Conservation (phyloP, 768 basidiomycete species). For the Phallus indusiatus region DNA sequence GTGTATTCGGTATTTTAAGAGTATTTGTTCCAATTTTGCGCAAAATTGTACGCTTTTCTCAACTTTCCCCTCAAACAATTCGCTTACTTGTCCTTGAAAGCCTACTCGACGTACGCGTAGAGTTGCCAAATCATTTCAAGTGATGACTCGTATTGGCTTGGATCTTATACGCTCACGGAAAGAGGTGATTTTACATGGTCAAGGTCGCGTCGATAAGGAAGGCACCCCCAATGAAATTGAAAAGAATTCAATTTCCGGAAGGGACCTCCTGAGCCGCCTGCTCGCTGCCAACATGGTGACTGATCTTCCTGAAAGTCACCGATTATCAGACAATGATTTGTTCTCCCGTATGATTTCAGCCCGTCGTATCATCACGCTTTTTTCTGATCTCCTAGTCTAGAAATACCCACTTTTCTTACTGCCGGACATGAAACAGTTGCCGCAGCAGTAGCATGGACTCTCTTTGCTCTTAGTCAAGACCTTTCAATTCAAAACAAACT, state of each 20-base stretch:
- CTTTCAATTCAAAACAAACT: slow-evolving; percentile 44
- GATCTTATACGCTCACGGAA: slow-evolving; percentile 24
- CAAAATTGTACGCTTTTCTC: slow-evolving; percentile 13
- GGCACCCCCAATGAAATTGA: not conserved
- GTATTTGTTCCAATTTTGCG: slow-evolving; percentile 17
- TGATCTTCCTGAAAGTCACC: slow-evolving; percentile 45
- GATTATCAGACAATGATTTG: slow-evolving; percentile 54
- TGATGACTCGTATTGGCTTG: slow-evolving; percentile 10
- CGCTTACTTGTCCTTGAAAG: not conserved
- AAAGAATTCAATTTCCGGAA: slow-evolving; percentile 19
- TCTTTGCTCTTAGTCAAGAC: slow-evolving; percentile 43
- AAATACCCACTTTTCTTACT: slow-evolving; percentile 52
- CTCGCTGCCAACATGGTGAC: slow-evolving; percentile 56
- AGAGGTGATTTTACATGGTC: slow-evolving; percentile 16
- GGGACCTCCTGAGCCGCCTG: slow-evolving; percentile 53
- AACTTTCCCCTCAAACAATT: not conserved
- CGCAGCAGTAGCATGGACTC: slow-evolving; percentile 45
- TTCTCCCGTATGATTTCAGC: slow-evolving; percentile 34
- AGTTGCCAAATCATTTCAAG: not conserved
- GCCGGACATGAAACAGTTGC: slow-evolving; percentile 51
- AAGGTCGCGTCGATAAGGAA: slow-evolving; percentile 22
- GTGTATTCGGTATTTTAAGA: slow-evolving; percentile 11
- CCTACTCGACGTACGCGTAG: not conserved
- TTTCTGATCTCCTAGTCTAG: slow-evolving; percentile 22
- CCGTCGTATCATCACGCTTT: not conserved